A percentile compares a stretch with the other conserved stretches of the same genome.
Evolutionary conservation across 1,139 yeast species (phyloP).

Genomic region (Hyphopichia buzzinii): DNA sequence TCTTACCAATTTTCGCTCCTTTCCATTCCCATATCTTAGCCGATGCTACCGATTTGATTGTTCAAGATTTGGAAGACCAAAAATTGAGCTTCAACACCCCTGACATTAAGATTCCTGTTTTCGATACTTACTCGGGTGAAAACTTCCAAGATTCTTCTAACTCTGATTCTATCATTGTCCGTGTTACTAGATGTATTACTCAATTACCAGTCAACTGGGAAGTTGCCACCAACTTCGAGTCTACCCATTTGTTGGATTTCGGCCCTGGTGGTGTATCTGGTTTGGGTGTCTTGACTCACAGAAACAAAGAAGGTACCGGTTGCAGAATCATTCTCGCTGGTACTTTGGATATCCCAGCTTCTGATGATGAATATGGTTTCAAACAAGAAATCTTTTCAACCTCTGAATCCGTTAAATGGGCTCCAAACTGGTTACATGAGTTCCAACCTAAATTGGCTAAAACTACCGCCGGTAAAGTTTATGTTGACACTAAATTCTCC

Average conservation of each 20-base stretch:
- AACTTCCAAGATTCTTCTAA: constrained; percentile 56
- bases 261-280: constrained; percentile 99
- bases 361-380: constrained; percentile 86
- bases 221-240: constrained; percentile 70
- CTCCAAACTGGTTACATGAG: constrained; percentile 88
- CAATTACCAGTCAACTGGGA: constrained; percentile 96
- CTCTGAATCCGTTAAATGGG: constrained; percentile 67
- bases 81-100: constrained; percentile 55
- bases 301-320: constrained; percentile 99
- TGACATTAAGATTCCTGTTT: constrained; percentile 78
- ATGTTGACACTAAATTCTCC: constrained; percentile 91
- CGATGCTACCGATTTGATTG: constrained; percentile 66
- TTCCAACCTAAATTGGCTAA: constrained; percentile 83
- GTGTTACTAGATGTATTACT: constrained; percentile 75
- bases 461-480: constrained; percentile 67
- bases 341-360: constrained; percentile 61
- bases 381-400: constrained; percentile 91
- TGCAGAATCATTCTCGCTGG: constrained; percentile 93
- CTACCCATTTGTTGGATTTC: constrained; percentile 90
- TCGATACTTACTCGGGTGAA: constrained; percentile 81
- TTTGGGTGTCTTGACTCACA: constrained; percentile 90
- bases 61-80: constrained; percentile 58
- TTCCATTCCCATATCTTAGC: constrained; percentile 89
- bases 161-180: constrained; percentile 49
- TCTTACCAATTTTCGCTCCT: constrained; percentile 93